Percentiles rank a stretch among this genome's conserved stretches.
These are phyloP conservation scores for Tricholoma hemisulphureum DNA, from an alignment of 768 basidiomycete genomes.

Conservation along the genomic window DNA sequence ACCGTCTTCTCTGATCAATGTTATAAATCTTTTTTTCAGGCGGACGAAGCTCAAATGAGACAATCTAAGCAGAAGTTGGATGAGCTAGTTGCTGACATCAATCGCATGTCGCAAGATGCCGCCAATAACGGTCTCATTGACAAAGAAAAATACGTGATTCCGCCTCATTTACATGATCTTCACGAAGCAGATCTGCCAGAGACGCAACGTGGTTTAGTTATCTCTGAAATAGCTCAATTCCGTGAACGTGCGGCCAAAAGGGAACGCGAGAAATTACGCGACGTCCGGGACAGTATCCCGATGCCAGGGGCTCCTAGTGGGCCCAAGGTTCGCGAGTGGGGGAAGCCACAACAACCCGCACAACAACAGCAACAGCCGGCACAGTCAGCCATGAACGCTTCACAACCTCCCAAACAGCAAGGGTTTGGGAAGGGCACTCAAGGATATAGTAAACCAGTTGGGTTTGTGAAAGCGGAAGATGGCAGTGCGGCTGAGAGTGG, in stretches of 20 bases:
- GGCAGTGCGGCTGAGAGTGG: constrained; percentile 31
- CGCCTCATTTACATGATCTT: constrained; percentile 94
- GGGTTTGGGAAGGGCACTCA: constrained; percentile 69
- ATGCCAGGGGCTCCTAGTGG: constrained; percentile 58
- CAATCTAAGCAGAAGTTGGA: constrained; percentile 66
- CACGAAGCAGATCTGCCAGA: constrained; percentile 97
- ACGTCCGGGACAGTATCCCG: constrained; percentile 62
- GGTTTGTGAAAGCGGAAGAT: constrained; percentile 76
- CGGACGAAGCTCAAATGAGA: constrained; percentile 64
- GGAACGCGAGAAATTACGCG: constrained; percentile 84
- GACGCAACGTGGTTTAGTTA: constrained; percentile 86
- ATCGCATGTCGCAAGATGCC: constrained; percentile 68
- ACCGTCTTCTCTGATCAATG: constrained; percentile 6
- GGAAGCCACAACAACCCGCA: constrained; percentile 50
- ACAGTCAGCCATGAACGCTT: constrained; percentile 29
- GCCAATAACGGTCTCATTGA: constrained; percentile 73
- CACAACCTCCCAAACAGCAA: constrained; percentile 42
- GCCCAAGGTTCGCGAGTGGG: constrained; percentile 79
- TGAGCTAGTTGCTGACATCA: constrained; percentile 68
- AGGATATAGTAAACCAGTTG: constrained; percentile 74
- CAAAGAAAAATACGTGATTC: constrained; percentile 87
- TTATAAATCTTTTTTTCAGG: constrained; percentile 40
- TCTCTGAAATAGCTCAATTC: constrained; percentile 95
- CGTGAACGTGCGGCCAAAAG: constrained; percentile 90
- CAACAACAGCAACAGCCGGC: constrained; percentile 17